Percentiles rank a stretch among this genome's conserved stretches.
phyloP scores from a whole-genome alignment of 2,329 filamentous ascomycete genomes.

The Drechslerella dactyloides region DNA sequence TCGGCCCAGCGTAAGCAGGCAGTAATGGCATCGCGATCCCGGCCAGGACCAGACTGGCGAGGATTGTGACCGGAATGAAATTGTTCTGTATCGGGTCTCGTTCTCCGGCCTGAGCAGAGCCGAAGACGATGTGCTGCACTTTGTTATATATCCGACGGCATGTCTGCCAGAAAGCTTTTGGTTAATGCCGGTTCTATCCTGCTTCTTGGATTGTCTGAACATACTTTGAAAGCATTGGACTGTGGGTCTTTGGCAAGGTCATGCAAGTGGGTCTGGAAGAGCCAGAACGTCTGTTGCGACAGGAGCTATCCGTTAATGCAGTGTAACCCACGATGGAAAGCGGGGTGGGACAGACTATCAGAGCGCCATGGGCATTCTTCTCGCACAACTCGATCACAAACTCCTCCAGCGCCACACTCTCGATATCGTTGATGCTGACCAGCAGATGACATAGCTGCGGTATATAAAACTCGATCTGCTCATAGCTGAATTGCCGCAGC shows the following conservation, averaged over 20 bases:
- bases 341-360: conserved; percentile 68
- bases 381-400: conserved; percentile 85
- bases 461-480: conserved; percentile 91
- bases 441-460: conserved; percentile 86
- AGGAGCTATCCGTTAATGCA: conserved; percentile 17
- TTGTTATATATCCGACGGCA: conserved; percentile 86
- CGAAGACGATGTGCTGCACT: conserved; percentile 86
- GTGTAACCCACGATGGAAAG: conserved; percentile 48
- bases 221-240: conserved; percentile 69
- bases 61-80: conserved; percentile 76
- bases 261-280: conserved; percentile 86
- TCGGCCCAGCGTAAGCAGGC: conserved; percentile 77
- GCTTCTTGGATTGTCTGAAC: conserved; percentile 2
- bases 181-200: not conserved
- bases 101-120: conserved; percentile 62
- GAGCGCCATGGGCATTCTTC: conserved; percentile 81
- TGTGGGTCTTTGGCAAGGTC: conserved; percentile 78
- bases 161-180: conserved; percentile 63
- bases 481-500: conserved; percentile 85
- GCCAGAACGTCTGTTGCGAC: conserved; percentile 76
- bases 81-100: conserved; percentile 71
- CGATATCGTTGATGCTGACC: conserved; percentile 80
- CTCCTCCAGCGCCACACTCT: conserved; percentile 89
- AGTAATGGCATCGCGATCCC: conserved; percentile 76
- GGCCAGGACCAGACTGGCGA: conserved; percentile 79